Base-by-base conservation (phyloP, 75 land plant genomes). In the Cunninghamia lanceolata region DNA sequence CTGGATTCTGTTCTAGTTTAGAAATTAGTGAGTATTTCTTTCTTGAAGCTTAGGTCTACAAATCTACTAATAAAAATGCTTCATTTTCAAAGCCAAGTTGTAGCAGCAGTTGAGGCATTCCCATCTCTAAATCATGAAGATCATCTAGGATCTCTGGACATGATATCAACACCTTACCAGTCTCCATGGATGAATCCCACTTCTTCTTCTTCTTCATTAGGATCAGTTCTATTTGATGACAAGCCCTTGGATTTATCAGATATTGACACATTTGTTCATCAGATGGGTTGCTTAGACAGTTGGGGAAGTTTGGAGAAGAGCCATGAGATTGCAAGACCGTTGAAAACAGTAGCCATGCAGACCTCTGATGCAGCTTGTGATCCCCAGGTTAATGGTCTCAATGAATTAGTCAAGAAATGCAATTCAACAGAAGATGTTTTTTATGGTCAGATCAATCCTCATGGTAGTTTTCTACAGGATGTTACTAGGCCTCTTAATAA, bases 161-260 rank as follows among this genome's bases (percentile, higher is more conserved):
- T 43, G 68, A 63, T 63, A 25, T 39, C 82, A 79, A 42, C 82
- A 2, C 42, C 82, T 28, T 79, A 79, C 25, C 82, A 79, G 10
- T 79, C 82, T 79, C 50, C 82, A 28, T 79, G 82, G 82, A 10
- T 79, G 46, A 79, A 43, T 79, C 82, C 82, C 75, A 71, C 75
- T 71, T 71, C 75, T 28, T 43, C 82, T 79, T 40, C 46, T 42
- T 79, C 82, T 42, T 43, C 82, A 39, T 32, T 43, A 28, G 82
- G 21, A 40, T 79, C 82, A 3, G 46, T 79, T 79, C 50, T 43
- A 28, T 79, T 79, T 79, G 50, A 79, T 42, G 30, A 79, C 28
- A 43, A 30, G 13, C 30, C 50, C 13, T 43, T 79, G 34, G 50
- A 79, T 4, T 79, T 79, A 43, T 79, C 82, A 43, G 50, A 79